Evolutionary conservation across 768 basidiomycete genomes (phyloP), one percentile per base, ranked within the genome.

Genomic region (Macrolepiota dolichaula): DNA sequence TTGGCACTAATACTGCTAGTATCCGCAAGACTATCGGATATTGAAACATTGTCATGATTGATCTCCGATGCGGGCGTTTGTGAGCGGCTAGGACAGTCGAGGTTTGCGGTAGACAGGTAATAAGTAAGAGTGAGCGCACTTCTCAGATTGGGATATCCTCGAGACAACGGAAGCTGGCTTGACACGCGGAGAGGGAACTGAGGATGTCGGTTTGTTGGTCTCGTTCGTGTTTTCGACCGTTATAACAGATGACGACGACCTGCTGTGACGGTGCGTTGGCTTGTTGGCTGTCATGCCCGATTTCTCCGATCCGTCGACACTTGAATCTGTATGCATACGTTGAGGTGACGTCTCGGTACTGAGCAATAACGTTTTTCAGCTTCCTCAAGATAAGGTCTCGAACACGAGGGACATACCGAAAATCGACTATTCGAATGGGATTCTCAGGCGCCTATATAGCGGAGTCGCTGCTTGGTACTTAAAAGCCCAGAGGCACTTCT

Each of bases 11-110:
- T 72, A 19, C 60, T 49, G 40, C 29, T 51, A 49, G 47, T 51
- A 6, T 62, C 56, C 5, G 56, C 49, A 4, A 75, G 73, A 2
- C 85, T 86, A 62, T 85, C 86, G 3, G 84, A 79, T 29, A 85
- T 72, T 4, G 85, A 87, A 5, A 74, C 76, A 40, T 71, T 73
- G 63, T 86, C 85, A 61, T 82, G n/a, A 7, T 61, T 54, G 53
- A 44, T 50, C 29, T 61, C 59, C 13, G 52, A 61, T 7, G 9
- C 25, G 15, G 52, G 59, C 0, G 59, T 47, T 24, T 61, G 59
- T n/a, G 59, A 61, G 19, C 59, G 59, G 19, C 59, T 61, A 36
- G 32, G 6, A 38, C 2, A 24, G 37, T 12, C 4, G 9, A 4
- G 22, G 38, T 29, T 59, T 27, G 24, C n/a, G 50, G 17, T 11